Conservation (phyloP, 169 alveolate species). For the Plasmodium berghei region DNA sequence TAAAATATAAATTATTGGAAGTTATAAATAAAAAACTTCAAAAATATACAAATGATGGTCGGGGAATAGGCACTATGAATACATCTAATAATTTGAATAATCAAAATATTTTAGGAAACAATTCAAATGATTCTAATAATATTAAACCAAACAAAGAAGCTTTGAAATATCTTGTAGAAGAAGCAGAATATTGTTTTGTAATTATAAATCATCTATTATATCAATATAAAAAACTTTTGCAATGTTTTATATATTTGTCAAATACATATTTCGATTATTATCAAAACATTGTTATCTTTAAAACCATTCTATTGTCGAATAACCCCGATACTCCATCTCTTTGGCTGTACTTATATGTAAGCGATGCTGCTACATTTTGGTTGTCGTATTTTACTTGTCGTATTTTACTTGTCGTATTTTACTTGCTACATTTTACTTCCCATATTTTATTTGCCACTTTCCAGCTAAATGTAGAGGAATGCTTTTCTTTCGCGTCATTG, state of each 20-base stretch:
- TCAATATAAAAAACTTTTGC: constrained; percentile 32
- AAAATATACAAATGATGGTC: constrained; percentile 11
- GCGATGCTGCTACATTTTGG: neutral
- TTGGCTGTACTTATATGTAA: constrained; percentile 49
- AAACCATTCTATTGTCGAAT: constrained; percentile 23
- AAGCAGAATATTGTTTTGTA: constrained; percentile 14
- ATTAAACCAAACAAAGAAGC: constrained; percentile 50
- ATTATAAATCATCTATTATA: constrained; percentile 11
- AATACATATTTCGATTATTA: constrained; percentile 50
- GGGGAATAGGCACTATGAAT: neutral
- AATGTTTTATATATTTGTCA: constrained; percentile 25
- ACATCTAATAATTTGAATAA: constrained; percentile 8
- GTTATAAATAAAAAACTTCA: constrained; percentile 19
- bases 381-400: neutral
- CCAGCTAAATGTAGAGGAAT: constrained; percentile 50
- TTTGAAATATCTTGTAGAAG: constrained; percentile 40
- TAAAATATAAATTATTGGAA: constrained; percentile 30
- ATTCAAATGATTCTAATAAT: neutral
- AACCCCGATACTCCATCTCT: constrained; percentile 6
- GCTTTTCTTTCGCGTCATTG: constrained; percentile 30
- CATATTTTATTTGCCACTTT: too few relatives aligned
- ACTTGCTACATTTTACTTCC: neutral
- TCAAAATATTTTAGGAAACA: neutral
- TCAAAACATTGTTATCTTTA: constrained; percentile 25
- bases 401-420: neutral